Percentiles rank a stretch among this genome's conserved stretches.
Conservation (phyloP, 352 stramenopile species). For the Phytophthora litchii region DNA sequence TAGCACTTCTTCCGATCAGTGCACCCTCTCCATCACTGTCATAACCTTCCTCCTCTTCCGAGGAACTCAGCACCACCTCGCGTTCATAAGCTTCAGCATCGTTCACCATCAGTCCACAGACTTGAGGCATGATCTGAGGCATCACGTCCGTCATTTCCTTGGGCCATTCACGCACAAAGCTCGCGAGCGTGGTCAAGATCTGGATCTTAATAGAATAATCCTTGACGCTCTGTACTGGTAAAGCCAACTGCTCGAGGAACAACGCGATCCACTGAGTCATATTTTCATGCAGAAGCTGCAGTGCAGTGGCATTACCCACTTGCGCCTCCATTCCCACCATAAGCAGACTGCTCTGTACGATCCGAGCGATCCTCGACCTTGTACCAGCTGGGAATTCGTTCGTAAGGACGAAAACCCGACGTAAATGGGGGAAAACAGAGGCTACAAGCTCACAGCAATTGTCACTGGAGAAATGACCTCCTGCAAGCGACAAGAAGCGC, state of each 20-base stretch:
- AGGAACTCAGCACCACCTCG: constrained; percentile 55
- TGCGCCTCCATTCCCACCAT: constrained; percentile 88
- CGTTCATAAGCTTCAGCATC: constrained; percentile 58
- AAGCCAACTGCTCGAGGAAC: constrained; percentile 59
- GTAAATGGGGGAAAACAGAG: constrained; percentile 75
- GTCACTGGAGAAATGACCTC: constrained; percentile 79
- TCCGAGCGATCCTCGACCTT: constrained; percentile 64
- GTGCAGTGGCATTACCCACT: constrained; percentile 63
- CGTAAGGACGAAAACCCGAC: constrained; percentile 57
- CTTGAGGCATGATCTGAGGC: constrained; percentile 72
- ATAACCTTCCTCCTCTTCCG: constrained; percentile 70
- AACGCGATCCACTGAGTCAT: constrained; percentile 74
- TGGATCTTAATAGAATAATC: constrained; percentile 81
- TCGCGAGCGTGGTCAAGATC: constrained; percentile 71
- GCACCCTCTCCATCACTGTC: constrained; percentile 79
- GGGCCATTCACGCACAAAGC: constrained; percentile 84
- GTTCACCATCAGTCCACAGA: constrained; percentile 61
- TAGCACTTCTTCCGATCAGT: constrained; percentile 64
- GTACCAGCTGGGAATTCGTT: constrained; percentile 57
- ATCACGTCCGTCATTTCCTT: constrained; percentile 80
- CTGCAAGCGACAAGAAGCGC: constrained; percentile 75
- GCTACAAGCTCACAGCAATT: constrained; percentile 81
- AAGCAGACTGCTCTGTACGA: constrained; percentile 78
- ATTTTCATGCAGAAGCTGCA: constrained; percentile 69
- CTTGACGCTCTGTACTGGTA: constrained; percentile 52